Evolutionary conservation across 75 land plant genomes (phyloP), one percentile per base, ranked within the genome.

Genomic region (Cupressus sempervirens): DNA sequence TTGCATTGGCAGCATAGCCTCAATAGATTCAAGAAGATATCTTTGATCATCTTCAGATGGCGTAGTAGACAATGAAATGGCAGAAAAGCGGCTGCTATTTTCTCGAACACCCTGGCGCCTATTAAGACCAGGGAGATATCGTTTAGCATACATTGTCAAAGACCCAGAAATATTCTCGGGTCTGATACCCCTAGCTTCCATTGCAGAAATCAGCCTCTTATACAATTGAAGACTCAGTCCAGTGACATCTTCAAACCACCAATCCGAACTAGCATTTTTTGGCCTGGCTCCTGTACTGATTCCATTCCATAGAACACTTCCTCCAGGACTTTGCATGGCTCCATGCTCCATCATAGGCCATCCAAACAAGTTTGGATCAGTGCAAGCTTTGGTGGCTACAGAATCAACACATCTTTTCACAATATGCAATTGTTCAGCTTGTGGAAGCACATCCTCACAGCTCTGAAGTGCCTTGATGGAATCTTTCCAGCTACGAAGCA

Each of bases 251-350:
- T 96, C 97, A 79, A 88, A 93, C 98, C 98, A 96, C 98, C 98
- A 96, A 89, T 93, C 97, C 54, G 90, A 82, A 65, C 93, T 91
- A 54, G 91, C 72, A 80, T 88, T 90, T 80, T 85, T 91, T 76
- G 94, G 93, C 65, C 93, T 88, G 32, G 97, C 98, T 26, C 95
- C 95, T 40, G 98, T 95, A 81, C 95, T 93, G 41, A 96, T 96
- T 36, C 98, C 98, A 85, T 96, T 96, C 98, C 98, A 96, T 85
- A 96, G 81, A 20, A 95, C 90, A 84, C 93, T 94, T 30, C 98
- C 98, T 13, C 96, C 97, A 26, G 96, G 98, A 84, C 95, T 95
- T 85, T 96, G 97, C 91, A 92, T 87, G 15, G 93, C 87, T 77
- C 94, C 88, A 45, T 89, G 93, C 81, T 86, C 95, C 86, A 89